These are phyloP conservation scores for Globisporangium canariense DNA, from an alignment of 352 stramenopile genomes.

Conservation along the genomic window DNA sequence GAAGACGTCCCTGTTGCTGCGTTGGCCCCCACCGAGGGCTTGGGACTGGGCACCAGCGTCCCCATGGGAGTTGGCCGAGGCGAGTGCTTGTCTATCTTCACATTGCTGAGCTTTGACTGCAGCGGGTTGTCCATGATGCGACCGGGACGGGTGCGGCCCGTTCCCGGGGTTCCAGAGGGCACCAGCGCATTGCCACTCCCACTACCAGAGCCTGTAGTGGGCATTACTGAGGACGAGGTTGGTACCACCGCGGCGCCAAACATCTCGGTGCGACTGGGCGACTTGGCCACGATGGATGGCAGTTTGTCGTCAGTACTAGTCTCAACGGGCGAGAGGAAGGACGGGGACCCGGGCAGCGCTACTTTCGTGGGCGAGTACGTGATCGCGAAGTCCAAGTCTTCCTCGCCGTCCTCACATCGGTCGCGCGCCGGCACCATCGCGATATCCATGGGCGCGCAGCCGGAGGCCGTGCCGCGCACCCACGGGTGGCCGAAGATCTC, in stretches of 20 bases:
- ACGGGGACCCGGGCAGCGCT: slow-evolving; percentile 23
- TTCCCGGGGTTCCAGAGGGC: slow-evolving; percentile 30
- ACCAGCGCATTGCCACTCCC: slow-evolving; percentile 7
- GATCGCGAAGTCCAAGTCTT: slow-evolving; percentile 48
- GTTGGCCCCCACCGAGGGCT: background rate
- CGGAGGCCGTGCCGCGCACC: slow-evolving; percentile 49
- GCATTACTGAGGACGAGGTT: background rate
- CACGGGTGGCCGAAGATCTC: slow-evolving; percentile 86
- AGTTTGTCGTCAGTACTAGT: slow-evolving; percentile 40
- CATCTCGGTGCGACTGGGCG: slow-evolving; percentile 37
- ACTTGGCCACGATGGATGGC: slow-evolving; percentile 48
- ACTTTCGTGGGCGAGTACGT: slow-evolving; percentile 38
- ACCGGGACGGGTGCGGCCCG: slow-evolving; percentile 26
- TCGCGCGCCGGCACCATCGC: slow-evolving; percentile 19
- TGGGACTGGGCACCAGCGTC: slow-evolving; percentile 25
- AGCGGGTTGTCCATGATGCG: slow-evolving; percentile 56
- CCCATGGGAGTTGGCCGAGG: slow-evolving; percentile 28
- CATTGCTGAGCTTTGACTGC: slow-evolving; percentile 28
- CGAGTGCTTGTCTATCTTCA: slow-evolving; percentile 44
- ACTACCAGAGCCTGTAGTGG: slow-evolving; percentile 10
- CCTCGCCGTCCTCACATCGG: slow-evolving; percentile 31
- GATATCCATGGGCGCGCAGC: slow-evolving; percentile 28
- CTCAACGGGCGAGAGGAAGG: slow-evolving; percentile 19
- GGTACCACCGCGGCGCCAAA: slow-evolving; percentile 9
- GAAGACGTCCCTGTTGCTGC: slow-evolving; percentile 8